Percentiles rank a stretch among this genome's conserved stretches.
Evolutionary conservation across 192 early-diverging fungal genomes (phyloP).

Genomic region (Coemansia sp.): DNA sequence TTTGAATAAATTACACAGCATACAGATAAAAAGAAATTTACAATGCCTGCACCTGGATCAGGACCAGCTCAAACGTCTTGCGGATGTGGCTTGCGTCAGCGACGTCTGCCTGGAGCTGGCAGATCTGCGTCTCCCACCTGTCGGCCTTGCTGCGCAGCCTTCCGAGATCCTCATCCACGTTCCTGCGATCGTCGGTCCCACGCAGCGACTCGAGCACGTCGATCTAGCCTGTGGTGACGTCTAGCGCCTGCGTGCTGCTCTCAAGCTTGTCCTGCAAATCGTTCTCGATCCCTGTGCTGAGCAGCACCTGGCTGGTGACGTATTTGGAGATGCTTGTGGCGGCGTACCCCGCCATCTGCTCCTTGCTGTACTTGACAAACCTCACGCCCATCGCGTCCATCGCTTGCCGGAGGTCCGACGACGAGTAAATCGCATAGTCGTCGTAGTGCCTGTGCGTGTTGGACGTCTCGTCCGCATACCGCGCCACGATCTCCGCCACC

Average conservation of each 20-base stretch:
- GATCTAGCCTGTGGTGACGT: conserved; percentile 16
- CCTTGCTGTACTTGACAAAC: conserved; percentile 50
- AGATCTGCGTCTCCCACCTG: conserved; percentile 4
- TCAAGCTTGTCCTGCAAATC: conserved; percentile 42
- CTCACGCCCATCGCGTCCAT: conserved; percentile 24
- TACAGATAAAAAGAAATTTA: conserved; percentile 5
- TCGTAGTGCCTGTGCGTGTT: conserved; percentile 5
- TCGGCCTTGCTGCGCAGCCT: conserved; percentile 16
- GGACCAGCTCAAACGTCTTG: conserved; percentile 39
- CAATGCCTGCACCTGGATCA: conserved; percentile 35
- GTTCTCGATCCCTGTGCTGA: conserved; percentile 53
- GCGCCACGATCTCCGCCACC: conserved; percentile 23
- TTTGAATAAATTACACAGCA: background rate
- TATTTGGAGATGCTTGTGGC: conserved; percentile 39
- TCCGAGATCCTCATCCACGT: background rate
- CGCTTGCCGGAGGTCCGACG: conserved; percentile 4
- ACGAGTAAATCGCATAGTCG: conserved; percentile 10
- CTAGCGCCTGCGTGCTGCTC: conserved; percentile 15
- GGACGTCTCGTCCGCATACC: conserved; percentile 1
- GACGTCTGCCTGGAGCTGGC: conserved; percentile 23
- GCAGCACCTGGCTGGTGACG: conserved; percentile 43
- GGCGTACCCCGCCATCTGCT: conserved; percentile 43
- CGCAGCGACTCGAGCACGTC: conserved; percentile 19
- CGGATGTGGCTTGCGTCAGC: conserved; percentile 30
- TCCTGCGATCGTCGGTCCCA: background rate